Percentiles rank a stretch among this genome's conserved stretches.
Evolutionary conservation across 495 filamentous ascomycete species (phyloP).

Genomic region (Penicillium atrosanguineum): DNA sequence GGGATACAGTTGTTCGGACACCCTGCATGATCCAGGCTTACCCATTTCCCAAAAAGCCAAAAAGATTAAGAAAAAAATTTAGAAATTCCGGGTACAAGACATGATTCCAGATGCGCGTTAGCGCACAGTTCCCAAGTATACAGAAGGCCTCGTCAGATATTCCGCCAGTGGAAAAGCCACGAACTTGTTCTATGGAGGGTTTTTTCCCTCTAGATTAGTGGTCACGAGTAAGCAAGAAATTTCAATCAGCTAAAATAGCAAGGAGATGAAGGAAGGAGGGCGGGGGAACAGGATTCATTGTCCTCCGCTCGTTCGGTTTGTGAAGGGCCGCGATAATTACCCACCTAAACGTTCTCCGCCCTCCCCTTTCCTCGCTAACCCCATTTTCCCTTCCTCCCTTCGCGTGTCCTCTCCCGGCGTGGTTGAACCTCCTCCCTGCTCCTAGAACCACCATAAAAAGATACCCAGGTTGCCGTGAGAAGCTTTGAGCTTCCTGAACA

Average conservation of each 20-base stretch:
- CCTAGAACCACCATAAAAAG: not conserved
- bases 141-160: not conserved
- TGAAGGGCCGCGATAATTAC: conserved; percentile 3
- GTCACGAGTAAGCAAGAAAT: not conserved
- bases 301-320: conserved; percentile 6
- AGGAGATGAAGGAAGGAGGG: not conserved
- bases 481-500: not conserved
- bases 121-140: conserved; percentile 1
- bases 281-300: not conserved
- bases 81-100: not conserved
- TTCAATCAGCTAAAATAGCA: not conserved
- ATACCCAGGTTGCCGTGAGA: not conserved
- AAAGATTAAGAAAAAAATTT: not conserved
- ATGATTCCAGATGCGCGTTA: not conserved
- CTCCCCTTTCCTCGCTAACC: conserved; percentile 13
- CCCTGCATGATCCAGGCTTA: not conserved
- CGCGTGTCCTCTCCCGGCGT: conserved; percentile 2
- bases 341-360: conserved; percentile 1
- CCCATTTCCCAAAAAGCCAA: not conserved
- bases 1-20: not conserved
- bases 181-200: too few species aligned
- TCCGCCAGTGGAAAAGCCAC: not conserved
- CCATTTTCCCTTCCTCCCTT: conserved; percentile 8
- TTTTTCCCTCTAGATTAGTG: not conserved
- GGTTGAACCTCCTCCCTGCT: not conserved